Percentiles rank a stretch among this genome's conserved stretches.
Conservation (phyloP, 495 filamentous ascomycete genomes). For the Hapsidospora chrysogenum region DNA sequence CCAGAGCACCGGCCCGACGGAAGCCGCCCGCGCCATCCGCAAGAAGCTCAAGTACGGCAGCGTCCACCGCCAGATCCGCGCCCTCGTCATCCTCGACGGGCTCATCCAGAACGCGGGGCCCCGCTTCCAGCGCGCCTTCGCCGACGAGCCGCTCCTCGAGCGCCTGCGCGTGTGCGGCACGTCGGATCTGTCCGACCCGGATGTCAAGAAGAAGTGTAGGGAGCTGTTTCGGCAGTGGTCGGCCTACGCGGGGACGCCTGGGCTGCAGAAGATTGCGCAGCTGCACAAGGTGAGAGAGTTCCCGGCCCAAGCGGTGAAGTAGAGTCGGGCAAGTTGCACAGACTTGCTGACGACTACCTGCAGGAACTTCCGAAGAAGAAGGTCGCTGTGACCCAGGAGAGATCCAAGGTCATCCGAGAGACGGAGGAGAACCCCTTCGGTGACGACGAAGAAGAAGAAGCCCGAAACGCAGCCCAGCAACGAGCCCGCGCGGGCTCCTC, state of each 20-base stretch:
- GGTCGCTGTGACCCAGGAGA: slow-evolving; percentile 45
- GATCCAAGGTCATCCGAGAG: slow-evolving; percentile 67
- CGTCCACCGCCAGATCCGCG: slow-evolving; percentile 76
- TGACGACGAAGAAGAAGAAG: slow-evolving; percentile 38
- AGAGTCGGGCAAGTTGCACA: too few species aligned
- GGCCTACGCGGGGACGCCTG: slow-evolving; percentile 64
- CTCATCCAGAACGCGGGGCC: slow-evolving; percentile 88
- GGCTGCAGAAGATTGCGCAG: slow-evolving; percentile 60
- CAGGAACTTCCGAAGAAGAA: slow-evolving; percentile 38
- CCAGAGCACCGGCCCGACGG: slow-evolving; percentile 71
- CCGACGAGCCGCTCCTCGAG: slow-evolving; percentile 86
- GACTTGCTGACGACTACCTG: not conserved
- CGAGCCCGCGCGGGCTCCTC: not conserved
- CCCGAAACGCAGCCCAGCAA: slow-evolving; percentile 4
- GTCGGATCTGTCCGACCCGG: slow-evolving; percentile 65
- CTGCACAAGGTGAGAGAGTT: slow-evolving; percentile 51
- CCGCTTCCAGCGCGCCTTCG: slow-evolving; percentile 74
- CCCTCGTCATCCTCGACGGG: slow-evolving; percentile 80
- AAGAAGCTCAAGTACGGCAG: slow-evolving; percentile 99
- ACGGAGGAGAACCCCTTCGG: slow-evolving; percentile 47
- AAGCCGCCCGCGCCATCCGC: slow-evolving; percentile 80
- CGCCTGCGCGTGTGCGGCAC: slow-evolving; percentile 77
- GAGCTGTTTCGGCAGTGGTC: slow-evolving; percentile 83
- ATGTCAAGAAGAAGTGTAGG: slow-evolving; percentile 74
- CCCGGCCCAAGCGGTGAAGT: not conserved